Percentiles rank a stretch among this genome's conserved stretches.
Evolutionary conservation across 495 filamentous ascomycete genomes (phyloP).

Genomic region (Clohesyomyces aquaticus): DNA sequence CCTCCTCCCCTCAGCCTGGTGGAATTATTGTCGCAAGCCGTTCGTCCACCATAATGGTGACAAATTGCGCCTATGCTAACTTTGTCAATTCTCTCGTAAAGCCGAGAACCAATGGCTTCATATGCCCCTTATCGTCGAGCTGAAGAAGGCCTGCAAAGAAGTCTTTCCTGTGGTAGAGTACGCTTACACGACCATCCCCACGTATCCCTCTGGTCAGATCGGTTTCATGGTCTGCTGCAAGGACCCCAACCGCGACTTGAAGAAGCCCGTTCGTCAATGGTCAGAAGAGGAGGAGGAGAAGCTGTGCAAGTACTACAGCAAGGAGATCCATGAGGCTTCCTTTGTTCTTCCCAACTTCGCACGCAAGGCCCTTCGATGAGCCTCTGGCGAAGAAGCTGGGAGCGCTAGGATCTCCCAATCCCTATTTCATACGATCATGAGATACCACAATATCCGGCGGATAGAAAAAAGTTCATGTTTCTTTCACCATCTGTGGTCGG

Average conservation of each 20-base stretch:
- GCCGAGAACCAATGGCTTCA: constrained; percentile 99
- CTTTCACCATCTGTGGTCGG: constrained; percentile 13
- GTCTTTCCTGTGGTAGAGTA: constrained; percentile 98
- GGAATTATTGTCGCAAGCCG: constrained; percentile 2
- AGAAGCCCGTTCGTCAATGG: constrained; percentile 78
- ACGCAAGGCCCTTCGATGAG: constrained; percentile 65
- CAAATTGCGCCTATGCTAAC: constrained; percentile 41
- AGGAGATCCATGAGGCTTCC: constrained; percentile 88
- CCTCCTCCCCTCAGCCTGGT: constrained; percentile 57
- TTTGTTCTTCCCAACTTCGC: constrained; percentile 95
- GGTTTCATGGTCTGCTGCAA: constrained; percentile 99
- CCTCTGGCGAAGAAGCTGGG: not conserved
- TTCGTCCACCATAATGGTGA: constrained; percentile 15
- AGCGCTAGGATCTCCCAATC: not conserved
- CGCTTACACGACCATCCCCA: constrained; percentile 99
- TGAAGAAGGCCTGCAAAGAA: constrained; percentile 95
- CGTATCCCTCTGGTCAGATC: constrained; percentile 98
- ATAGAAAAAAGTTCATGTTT: constrained; percentile 25
- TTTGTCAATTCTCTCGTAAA: constrained; percentile 47
- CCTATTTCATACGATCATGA: constrained; percentile 14
- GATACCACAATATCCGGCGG: constrained; percentile 20
- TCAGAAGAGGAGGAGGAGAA: constrained; percentile 85
- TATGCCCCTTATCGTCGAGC: constrained; percentile 81
- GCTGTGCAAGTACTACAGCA: constrained; percentile 93
- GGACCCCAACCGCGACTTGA: constrained; percentile 80